phyloP scores from a whole-genome alignment of 176 grass and related monocot genomes.

The maize (Zea mays) region Zm-B73-REFERENCE-NAM-5.0 NC_050100.1:54509001-54509500 shows the following conservation, averaged over 20 bases:
- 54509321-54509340: no score
- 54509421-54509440: no score
- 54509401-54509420: no score
- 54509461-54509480: no score
- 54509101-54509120: constrained; percentile 17
- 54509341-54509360: no score
- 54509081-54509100: neutral
- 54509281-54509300: no score
- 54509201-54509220: constrained; percentile 14
- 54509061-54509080: neutral
- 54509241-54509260: constrained; percentile 15
- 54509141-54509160: neutral
- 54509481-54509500: no score
- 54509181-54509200: constrained; percentile 1
- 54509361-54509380: no score
- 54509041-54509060: constrained; percentile 27
- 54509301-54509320: no score
- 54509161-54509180: constrained; percentile 1
- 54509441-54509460: no score
- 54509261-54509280: no score
- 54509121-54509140: neutral
- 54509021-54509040: neutral
- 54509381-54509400: no score
- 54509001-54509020: neutral
- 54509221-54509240: constrained; percentile 22